Evolutionary conservation across 768 basidiomycete species (phyloP).

Genomic region (Omphalotus guepiniiformis): DNA sequence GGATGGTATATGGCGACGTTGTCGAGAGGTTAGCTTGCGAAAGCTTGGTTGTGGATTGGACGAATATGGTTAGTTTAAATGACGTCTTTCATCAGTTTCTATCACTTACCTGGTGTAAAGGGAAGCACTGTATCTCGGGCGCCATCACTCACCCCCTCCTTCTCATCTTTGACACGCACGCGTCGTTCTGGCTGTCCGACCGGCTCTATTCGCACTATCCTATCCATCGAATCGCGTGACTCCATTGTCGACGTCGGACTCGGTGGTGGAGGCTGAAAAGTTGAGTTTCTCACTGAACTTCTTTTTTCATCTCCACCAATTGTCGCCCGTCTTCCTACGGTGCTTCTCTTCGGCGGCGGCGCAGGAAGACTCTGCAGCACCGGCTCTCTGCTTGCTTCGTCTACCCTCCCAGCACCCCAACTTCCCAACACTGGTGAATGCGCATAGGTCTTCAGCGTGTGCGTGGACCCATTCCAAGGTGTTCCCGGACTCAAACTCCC

Average conservation of each 20-base stretch:
- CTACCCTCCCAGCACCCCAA: not conserved
- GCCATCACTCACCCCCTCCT: not conserved
- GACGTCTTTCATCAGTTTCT: slow-evolving; percentile 4
- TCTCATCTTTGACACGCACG: too few species aligned
- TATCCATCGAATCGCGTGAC: slow-evolving; percentile 47
- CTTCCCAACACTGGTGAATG: not conserved
- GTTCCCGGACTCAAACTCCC: not conserved
- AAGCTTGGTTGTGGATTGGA: slow-evolving; percentile 86
- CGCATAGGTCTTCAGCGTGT: not conserved
- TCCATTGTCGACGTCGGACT: too few species aligned
- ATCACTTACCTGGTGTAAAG: slow-evolving; percentile 42
- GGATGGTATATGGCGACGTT: slow-evolving; percentile 85
- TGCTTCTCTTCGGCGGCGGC: slow-evolving; percentile 20
- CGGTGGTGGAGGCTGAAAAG: too few species aligned
- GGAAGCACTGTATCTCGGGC: too few species aligned
- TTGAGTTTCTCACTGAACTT: too few species aligned
- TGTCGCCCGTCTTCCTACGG: not conserved
- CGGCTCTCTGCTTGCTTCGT: not conserved
- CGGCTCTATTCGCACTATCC: slow-evolving; percentile 67
- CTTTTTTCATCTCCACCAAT: not conserved
- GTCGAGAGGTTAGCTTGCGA: slow-evolving; percentile 88
- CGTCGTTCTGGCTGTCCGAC: slow-evolving; percentile 36
- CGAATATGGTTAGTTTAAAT: slow-evolving; percentile 83
- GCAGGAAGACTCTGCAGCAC: slow-evolving; percentile 4
- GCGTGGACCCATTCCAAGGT: not conserved